phyloP scores from a whole-genome alignment of 2,329 filamentous ascomycete species.

The Pezicula rhizophila region DNA sequence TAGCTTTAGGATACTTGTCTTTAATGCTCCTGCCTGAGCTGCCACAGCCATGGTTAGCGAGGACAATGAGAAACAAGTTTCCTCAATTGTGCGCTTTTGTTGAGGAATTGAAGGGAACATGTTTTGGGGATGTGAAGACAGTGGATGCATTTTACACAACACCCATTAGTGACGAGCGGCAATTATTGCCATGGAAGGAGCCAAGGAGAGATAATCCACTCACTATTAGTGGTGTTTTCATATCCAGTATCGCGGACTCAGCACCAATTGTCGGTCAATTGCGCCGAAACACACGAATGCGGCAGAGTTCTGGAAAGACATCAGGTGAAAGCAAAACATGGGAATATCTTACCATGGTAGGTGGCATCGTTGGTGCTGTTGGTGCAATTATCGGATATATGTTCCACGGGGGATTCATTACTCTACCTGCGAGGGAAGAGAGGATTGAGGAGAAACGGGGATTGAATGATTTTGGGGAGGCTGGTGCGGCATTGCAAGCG shows the following conservation, averaged over 20 bases:
- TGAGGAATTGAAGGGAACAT: slow-evolving; percentile 29
- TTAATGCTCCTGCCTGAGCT: slow-evolving; percentile 61
- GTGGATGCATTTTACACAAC: slow-evolving; percentile 19
- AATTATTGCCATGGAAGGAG: slow-evolving; percentile 24
- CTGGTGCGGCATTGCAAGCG: slow-evolving; percentile 19
- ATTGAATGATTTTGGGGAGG: slow-evolving; percentile 20
- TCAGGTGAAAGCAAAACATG: slow-evolving; percentile 15
- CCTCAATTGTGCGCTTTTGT: slow-evolving; percentile 38
- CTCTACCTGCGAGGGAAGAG: slow-evolving; percentile 10
- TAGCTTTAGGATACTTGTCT: slow-evolving; percentile 73
- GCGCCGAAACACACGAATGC: slow-evolving; percentile 21
- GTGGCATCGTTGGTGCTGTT: slow-evolving; percentile 22
- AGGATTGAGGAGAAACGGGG: slow-evolving; percentile 7
- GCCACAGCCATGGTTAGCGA: slow-evolving; percentile 56
- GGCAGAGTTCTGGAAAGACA: slow-evolving; percentile 17
- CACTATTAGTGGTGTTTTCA: slow-evolving; percentile 20
- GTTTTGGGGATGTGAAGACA: slow-evolving; percentile 31
- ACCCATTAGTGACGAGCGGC: slow-evolving; percentile 7
- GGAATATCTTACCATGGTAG: slow-evolving; percentile 17
- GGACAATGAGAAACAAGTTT: slow-evolving; percentile 46
- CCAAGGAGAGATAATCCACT: slow-evolving; percentile 21
- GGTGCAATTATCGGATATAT: slow-evolving; percentile 26
- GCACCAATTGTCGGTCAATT: slow-evolving; percentile 23
- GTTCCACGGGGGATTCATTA: slow-evolving; percentile 26
- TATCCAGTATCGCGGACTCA: slow-evolving; percentile 21